These are phyloP conservation scores for Trichopus zeylanicus DNA, from an alignment of 116 monocot genomes.

Conservation along the genomic window DNA sequence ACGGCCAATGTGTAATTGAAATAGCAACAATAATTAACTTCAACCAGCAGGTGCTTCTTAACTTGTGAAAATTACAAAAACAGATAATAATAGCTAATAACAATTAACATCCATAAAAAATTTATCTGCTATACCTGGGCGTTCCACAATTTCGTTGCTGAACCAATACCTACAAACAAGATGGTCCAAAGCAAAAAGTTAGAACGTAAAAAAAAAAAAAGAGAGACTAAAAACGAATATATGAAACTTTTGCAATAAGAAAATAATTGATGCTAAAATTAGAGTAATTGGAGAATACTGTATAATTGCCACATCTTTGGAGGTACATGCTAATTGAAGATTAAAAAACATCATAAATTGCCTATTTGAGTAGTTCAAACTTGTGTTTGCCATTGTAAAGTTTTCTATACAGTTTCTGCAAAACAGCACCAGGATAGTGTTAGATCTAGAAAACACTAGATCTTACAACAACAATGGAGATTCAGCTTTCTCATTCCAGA, in stretches of 20 bases:
- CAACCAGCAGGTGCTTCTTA: no score
- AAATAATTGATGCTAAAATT: neutral
- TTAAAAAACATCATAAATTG: no score
- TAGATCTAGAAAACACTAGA: conserved; percentile 4
- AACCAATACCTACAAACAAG: conserved; percentile 71
- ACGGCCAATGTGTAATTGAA: no score
- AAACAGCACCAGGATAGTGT: no score
- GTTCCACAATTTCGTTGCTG: conserved; percentile 89
- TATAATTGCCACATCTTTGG: neutral
- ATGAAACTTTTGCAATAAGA: no score
- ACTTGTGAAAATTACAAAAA: neutral
- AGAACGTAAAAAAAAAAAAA: neutral
- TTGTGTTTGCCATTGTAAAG: no score
- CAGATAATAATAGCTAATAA: no score
- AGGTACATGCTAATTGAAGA: no score
- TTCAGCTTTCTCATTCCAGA: conserved; percentile 32
- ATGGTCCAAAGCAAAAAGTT: neutral
- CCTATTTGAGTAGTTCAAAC: no score
- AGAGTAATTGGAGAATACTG: neutral
- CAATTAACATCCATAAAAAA: neutral
- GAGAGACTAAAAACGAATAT: neutral
- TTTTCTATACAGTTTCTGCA: neutral
- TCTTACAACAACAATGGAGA: conserved; percentile 85
- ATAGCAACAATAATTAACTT: no score
- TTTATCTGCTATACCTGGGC: conserved; percentile 56